Evolutionary conservation across 345 rosid genomes (phyloP).

Genomic region (Draba incana): DNA sequence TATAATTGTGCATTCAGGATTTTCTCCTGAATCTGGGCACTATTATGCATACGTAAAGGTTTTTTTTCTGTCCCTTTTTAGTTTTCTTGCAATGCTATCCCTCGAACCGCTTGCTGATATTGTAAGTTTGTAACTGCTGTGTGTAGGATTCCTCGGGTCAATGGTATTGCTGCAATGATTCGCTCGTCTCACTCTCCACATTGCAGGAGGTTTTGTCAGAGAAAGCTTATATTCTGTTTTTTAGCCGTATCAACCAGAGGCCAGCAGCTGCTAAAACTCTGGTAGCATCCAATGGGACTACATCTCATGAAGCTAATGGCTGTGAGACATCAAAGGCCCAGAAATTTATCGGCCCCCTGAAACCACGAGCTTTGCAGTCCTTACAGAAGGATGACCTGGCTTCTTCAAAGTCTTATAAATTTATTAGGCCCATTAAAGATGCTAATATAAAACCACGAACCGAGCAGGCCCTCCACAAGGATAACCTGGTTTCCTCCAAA

Average conservation of each 20-base stretch:
- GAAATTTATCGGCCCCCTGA: conserved; percentile 46
- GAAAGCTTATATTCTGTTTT: conserved; percentile 91
- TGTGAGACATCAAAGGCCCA: conserved; percentile 49
- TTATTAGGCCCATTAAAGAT: conserved; percentile 45
- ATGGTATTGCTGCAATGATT: conserved; percentile 97
- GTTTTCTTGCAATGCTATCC: conserved; percentile 7
- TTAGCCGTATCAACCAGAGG: conserved; percentile 72
- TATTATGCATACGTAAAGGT: conserved; percentile 98
- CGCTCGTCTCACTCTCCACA: conserved; percentile 70
- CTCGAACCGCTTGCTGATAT: conserved; percentile 33
- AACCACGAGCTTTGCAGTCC: conserved; percentile 48
- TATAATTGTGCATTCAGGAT: conserved; percentile 92
- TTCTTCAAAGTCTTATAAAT: conserved; percentile 47
- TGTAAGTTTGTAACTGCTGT: conserved; percentile 28
- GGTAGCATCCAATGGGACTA: conserved; percentile 58
- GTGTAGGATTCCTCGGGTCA: conserved; percentile 80
- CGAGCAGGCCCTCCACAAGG: conserved; percentile 48
- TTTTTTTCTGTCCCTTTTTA: conserved; percentile 17
- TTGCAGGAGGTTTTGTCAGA: conserved; percentile 90
- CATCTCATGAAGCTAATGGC: conserved; percentile 56
- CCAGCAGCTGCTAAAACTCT: conserved; percentile 49
- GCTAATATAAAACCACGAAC: conserved; percentile 40
- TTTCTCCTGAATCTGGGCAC: conserved; percentile 92
- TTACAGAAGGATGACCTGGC: conserved; percentile 44
- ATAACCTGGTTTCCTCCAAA: conserved; percentile 45